Conservation (phyloP, 176 grass and related monocot species). For the Carex kokanica region DNA sequence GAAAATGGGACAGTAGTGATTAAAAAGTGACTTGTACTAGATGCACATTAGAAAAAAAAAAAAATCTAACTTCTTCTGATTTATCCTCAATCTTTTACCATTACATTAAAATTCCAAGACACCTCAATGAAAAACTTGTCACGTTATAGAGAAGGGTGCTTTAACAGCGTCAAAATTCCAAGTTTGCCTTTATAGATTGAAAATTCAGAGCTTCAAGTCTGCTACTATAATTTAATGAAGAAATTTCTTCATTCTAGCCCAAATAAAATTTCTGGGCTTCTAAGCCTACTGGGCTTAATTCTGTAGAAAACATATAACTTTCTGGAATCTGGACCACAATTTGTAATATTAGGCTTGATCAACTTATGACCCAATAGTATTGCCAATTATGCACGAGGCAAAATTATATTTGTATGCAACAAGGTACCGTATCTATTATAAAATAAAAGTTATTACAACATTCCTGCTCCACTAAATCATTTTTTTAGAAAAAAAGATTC, state of each 20-base stretch:
- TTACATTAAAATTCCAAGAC: not conserved
- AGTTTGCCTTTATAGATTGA: too few species aligned
- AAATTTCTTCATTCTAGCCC: not conserved
- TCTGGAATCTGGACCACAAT: not conserved
- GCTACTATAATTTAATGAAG: not conserved
- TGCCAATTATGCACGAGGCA: too few species aligned
- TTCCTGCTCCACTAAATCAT: too few species aligned
- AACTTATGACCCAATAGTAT: too few species aligned
- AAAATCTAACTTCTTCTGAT: not conserved
- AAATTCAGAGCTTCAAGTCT: not conserved
- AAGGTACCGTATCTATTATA: too few species aligned
- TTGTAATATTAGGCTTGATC: too few species aligned
- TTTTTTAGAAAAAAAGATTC: too few species aligned
- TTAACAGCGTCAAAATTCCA: too few species aligned
- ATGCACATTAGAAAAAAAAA: not conserved
- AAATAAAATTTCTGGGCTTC: not conserved
- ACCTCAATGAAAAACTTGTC: not conserved
- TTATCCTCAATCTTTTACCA: not conserved
- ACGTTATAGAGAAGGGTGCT: not conserved
- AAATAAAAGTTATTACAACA: too few species aligned
- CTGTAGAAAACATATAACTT: not conserved
- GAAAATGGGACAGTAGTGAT: slow-evolving; percentile 23
- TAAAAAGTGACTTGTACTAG: not conserved
- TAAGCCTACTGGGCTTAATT: not conserved
- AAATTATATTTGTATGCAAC: too few species aligned